A percentile compares a stretch with the other conserved stretches of the same genome.
phyloP scores from a whole-genome alignment of 2,329 filamentous ascomycete genomes.

The Corynespora cassiicola region DNA sequence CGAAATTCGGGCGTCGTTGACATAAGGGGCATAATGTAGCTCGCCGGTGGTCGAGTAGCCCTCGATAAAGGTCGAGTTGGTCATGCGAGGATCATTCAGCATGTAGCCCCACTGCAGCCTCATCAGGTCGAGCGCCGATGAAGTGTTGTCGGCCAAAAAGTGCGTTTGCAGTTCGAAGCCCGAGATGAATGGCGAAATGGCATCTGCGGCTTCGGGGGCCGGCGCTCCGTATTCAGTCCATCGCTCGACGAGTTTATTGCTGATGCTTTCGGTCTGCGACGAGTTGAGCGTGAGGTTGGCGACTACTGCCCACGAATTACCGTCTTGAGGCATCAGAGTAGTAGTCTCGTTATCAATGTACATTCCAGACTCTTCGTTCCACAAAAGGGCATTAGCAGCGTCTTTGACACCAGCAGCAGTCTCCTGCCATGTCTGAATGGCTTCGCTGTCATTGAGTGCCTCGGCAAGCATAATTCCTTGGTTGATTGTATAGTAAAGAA shows the following conservation, averaged over 20 bases:
- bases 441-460: conserved; percentile 53
- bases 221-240: conserved; percentile 56
- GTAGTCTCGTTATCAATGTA: conserved; percentile 63
- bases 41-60: conserved; percentile 55
- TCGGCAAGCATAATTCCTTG: conserved; percentile 60
- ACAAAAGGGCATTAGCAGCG: conserved; percentile 57
- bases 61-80: conserved; percentile 60
- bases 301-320: conserved; percentile 51
- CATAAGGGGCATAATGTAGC: conserved; percentile 58
- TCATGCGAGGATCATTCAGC: conserved; percentile 61
- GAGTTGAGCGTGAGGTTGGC: conserved; percentile 43
- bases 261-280: conserved; percentile 39
- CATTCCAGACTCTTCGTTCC: conserved; percentile 56
- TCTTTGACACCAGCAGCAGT: conserved; percentile 51
- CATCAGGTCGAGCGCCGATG: conserved; percentile 52
- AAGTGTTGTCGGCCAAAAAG: conserved; percentile 48
- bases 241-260: conserved; percentile 35
- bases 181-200: conserved; percentile 57
- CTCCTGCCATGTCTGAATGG: conserved; percentile 50
- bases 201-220: conserved; percentile 53
- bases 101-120: conserved; percentile 62
- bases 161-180: conserved; percentile 57
- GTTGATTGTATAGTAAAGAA: conserved; percentile 59
- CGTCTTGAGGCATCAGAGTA: conserved; percentile 57
- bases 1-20: conserved; percentile 54